Conservation (phyloP, 345 rosid genomes). For the Syzygium aqueum region DNA sequence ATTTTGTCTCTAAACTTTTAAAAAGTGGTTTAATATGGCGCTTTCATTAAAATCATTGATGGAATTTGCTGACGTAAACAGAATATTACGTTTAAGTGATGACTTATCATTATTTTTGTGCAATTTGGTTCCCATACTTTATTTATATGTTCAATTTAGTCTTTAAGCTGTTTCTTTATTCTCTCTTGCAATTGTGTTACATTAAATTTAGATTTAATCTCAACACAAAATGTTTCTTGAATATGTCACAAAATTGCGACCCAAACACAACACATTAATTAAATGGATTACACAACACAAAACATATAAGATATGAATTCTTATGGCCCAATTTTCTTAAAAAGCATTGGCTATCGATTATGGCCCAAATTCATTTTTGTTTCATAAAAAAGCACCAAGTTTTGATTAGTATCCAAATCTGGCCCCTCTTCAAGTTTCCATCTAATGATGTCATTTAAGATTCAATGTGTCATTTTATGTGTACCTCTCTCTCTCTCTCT, state of each 20-base stretch:
- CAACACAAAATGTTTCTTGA: background rate
- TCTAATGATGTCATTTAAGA: no score
- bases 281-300: background rate
- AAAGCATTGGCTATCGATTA: no score
- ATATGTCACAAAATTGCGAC: background rate
- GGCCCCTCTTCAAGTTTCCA: no score
- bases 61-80: no score
- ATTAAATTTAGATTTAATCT: background rate
- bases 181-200: background rate
- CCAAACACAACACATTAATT: background rate
- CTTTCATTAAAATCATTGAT: no score
- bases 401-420: no score
- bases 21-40: no score
- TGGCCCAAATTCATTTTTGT: no score
- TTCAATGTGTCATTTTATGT: no score
- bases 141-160: background rate
- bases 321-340: background rate
- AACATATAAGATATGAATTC: background rate
- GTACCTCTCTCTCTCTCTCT: no score
- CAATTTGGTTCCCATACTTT: background rate
- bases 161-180: background rate
- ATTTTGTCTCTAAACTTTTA: no score
- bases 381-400: no score
- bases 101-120: background rate
- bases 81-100: background rate